These are phyloP conservation scores for Candida tetrigidarum DNA, from an alignment of 1,139 yeast species.

Conservation along the genomic window DNA sequence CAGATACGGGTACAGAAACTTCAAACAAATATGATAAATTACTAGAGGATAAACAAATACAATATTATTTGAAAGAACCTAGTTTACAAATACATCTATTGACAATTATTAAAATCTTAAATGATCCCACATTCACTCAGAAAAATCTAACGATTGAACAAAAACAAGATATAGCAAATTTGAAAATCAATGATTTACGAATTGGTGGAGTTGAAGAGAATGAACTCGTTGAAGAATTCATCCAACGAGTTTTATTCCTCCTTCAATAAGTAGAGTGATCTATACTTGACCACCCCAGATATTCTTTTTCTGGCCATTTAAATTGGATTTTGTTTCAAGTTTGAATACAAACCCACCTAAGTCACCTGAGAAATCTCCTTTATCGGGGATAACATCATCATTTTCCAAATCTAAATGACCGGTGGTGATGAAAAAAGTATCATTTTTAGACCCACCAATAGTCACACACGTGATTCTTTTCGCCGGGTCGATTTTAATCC, in stretches of 20 bases:
- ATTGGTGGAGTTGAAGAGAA: constrained; percentile 68
- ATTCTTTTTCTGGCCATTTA: constrained; percentile 31
- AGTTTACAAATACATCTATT: constrained; percentile 57
- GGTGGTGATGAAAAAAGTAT: constrained; percentile 70
- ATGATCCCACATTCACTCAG: constrained; percentile 13
- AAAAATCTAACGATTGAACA: constrained; percentile 52
- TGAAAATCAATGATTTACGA: constrained; percentile 62
- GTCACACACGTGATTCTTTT: constrained; percentile 69
- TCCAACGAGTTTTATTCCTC: constrained; percentile 18
- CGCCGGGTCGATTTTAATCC: constrained; percentile 59
- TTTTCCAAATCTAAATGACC: constrained; percentile 53
- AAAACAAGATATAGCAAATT: constrained; percentile 58
- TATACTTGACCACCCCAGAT: constrained; percentile 25
- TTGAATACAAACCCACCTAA: constrained; percentile 53
- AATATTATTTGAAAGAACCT: constrained; percentile 47
- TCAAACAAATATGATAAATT: constrained; percentile 21
- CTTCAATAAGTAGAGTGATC: neutral
- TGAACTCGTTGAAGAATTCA: constrained; percentile 67
- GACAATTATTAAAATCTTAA: constrained; percentile 48
- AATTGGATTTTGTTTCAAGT: constrained; percentile 24
- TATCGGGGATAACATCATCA: constrained; percentile 32
- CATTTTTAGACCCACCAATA: constrained; percentile 63
- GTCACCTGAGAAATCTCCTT: constrained; percentile 30
- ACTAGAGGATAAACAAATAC: constrained; percentile 41
- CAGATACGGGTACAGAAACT: neutral